A percentile compares a stretch with the other conserved stretches of the same genome.
Conservation (phyloP, 225 moss, liverwort and hornwort species). For the Sphagnum contortum region DNA sequence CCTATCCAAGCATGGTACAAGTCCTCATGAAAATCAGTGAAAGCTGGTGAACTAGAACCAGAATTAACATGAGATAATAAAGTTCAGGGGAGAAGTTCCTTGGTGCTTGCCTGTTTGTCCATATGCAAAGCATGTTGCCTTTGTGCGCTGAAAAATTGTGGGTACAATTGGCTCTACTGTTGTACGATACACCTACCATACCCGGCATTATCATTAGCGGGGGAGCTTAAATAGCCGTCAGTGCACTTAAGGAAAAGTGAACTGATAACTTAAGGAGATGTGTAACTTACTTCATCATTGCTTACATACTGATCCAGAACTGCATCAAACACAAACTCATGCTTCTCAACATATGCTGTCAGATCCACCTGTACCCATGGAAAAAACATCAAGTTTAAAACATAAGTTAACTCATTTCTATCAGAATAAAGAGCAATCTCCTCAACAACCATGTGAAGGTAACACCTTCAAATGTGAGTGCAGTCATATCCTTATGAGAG, state of each 20-base stretch:
- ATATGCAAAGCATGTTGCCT: conserved; percentile 99
- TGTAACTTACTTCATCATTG: conserved; percentile 76
- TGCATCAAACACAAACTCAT: conserved; percentile 96
- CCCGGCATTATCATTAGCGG: background rate
- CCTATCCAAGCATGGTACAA: background rate
- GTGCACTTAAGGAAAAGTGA: too few relatives aligned
- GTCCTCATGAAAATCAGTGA: too few relatives aligned
- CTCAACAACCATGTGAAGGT: background rate
- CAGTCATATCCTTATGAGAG: too few relatives aligned
- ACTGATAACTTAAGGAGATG: background rate
- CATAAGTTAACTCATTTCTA: too few relatives aligned
- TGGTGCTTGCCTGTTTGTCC: conserved; percentile 80
- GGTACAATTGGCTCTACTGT: conserved; percentile 99
- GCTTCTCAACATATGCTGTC: conserved; percentile 94
- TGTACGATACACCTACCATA: conserved; percentile 81
- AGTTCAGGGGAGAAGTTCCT: background rate
- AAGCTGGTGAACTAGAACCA: background rate
- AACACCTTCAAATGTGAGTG: background rate
- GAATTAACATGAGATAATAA: too few relatives aligned
- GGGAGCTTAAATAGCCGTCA: conserved; percentile 2
- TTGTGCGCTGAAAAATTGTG: conserved; percentile 91
- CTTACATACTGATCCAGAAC: conserved; percentile 97
- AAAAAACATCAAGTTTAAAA: background rate
- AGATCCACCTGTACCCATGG: conserved; percentile 74
- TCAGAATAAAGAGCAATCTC: background rate